Evolutionary conservation across 179 eudicot genomes (phyloP).

Genomic region (Camellia oleifera): DNA sequence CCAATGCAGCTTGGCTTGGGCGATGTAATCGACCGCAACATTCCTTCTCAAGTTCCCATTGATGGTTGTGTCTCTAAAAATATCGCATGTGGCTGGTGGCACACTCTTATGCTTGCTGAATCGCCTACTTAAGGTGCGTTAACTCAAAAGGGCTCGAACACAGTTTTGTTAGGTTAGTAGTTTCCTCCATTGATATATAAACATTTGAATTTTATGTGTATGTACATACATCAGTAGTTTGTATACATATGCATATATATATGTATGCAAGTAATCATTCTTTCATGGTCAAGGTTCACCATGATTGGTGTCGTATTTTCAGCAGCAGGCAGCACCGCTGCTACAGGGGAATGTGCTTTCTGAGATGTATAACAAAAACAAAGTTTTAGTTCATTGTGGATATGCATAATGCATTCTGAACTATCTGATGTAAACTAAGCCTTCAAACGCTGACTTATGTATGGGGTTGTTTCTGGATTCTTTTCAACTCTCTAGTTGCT

Average conservation of each 20-base stretch:
- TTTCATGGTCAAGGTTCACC: constrained; percentile 20
- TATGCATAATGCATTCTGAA: background rate
- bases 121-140: constrained; percentile 46
- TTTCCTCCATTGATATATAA: constrained; percentile 6
- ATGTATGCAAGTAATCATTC: constrained; percentile 22
- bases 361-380: background rate
- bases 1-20: constrained; percentile 82
- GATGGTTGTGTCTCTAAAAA: constrained; percentile 65
- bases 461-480: background rate
- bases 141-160: background rate
- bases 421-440: background rate
- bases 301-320: no score
- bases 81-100: constrained; percentile 99
- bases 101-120: constrained; percentile 81
- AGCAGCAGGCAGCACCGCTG: no score
- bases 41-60: constrained; percentile 67
- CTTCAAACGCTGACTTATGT: background rate
- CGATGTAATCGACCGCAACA: constrained; percentile 87
- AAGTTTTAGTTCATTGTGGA: background rate
- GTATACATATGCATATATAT: constrained; percentile 22
- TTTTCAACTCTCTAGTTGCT: no score
- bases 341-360: background rate
- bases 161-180: constrained; percentile 71
- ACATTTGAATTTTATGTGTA: constrained; percentile 21
- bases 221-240: constrained; percentile 29